Conservation (phyloP, 23 red algal genomes). For the Gracilaria gracilis region DNA sequence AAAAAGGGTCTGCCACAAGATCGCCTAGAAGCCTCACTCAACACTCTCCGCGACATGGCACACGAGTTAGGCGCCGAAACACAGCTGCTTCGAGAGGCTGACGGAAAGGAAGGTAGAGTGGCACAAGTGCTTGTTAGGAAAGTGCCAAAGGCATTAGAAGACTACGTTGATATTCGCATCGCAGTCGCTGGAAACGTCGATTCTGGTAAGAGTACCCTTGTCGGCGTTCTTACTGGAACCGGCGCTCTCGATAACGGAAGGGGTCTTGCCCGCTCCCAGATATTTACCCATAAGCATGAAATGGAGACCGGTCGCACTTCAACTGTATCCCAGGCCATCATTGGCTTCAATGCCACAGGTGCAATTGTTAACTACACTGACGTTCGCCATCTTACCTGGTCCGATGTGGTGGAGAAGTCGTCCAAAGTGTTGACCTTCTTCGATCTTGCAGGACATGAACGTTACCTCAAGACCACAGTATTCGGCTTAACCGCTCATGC, state of each 20-base stretch:
- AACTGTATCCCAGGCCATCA: constrained; percentile 88
- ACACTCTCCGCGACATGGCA: constrained; percentile 89
- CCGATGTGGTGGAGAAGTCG: constrained; percentile 88
- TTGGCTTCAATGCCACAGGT: constrained; percentile 88
- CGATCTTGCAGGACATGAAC: constrained; percentile 97
- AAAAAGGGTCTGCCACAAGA: constrained; percentile 76
- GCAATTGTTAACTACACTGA: constrained; percentile 96
- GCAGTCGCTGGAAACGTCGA: constrained; percentile 99
- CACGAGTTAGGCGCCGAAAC: constrained; percentile 87
- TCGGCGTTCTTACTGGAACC: constrained; percentile 92
- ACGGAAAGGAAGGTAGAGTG: constrained; percentile 84
- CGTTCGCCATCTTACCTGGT: constrained; percentile 89
- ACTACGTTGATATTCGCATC: constrained; percentile 93
- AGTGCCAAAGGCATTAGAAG: constrained; percentile 86
- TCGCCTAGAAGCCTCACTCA: constrained; percentile 76
- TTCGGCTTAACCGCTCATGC: constrained; percentile 97
- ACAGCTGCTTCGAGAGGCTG: constrained; percentile 71
- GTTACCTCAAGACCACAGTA: constrained; percentile 98
- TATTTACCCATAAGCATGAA: constrained; percentile 99
- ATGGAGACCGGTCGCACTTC: constrained; percentile 96
- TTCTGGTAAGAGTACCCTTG: constrained; percentile 93
- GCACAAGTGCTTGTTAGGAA: constrained; percentile 88
- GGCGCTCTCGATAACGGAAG: constrained; percentile 98
- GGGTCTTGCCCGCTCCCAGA: constrained; percentile 90
- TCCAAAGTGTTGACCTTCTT: constrained; percentile 95